These are phyloP conservation scores for Gracilaria gracilis DNA, from an alignment of 23 red algal genomes.

Conservation along the genomic window DNA sequence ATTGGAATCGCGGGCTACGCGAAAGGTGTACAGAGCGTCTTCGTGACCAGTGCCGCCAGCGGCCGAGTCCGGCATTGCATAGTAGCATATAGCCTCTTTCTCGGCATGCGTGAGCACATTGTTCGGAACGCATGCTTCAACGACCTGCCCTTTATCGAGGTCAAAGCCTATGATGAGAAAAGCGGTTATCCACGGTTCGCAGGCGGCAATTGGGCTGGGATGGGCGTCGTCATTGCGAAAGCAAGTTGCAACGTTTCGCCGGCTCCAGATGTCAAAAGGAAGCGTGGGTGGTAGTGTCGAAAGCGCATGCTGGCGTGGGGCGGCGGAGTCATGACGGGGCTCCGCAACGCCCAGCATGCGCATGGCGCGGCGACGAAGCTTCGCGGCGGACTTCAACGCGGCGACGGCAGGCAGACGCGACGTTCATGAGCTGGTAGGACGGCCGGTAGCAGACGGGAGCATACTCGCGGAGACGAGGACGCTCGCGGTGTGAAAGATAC, in stretches of 20 bases:
- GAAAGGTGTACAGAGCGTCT: constrained; percentile 56
- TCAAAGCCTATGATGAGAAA: constrained; percentile 60
- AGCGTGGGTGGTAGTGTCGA: constrained; percentile 38
- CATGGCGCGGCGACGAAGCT: constrained; percentile 50
- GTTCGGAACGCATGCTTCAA: constrained; percentile 44
- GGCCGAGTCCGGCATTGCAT: constrained; percentile 60
- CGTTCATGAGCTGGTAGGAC: neutral
- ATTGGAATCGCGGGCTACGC: constrained; percentile 12
- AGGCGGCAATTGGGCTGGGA: neutral
- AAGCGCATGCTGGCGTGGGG: constrained; percentile 13
- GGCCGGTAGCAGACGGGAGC: neutral
- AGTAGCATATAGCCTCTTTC: constrained; percentile 21
- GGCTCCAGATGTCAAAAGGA: constrained; percentile 29
- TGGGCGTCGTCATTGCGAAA: neutral
- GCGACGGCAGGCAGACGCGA: neutral
- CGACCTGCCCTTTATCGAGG: constrained; percentile 51
- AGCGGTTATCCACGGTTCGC: constrained; percentile 44
- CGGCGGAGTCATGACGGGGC: constrained; percentile 23
- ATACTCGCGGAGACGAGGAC: neutral
- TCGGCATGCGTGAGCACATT: constrained; percentile 45
- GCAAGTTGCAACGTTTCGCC: neutral
- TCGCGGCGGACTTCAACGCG: constrained; percentile 36
- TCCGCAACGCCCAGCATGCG: constrained; percentile 29
- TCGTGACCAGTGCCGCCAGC: constrained; percentile 32
- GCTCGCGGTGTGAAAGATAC: too few relatives aligned